Base-by-base conservation (phyloP, 176 grass and related monocot genomes). In the Puya raimondii region DNA sequence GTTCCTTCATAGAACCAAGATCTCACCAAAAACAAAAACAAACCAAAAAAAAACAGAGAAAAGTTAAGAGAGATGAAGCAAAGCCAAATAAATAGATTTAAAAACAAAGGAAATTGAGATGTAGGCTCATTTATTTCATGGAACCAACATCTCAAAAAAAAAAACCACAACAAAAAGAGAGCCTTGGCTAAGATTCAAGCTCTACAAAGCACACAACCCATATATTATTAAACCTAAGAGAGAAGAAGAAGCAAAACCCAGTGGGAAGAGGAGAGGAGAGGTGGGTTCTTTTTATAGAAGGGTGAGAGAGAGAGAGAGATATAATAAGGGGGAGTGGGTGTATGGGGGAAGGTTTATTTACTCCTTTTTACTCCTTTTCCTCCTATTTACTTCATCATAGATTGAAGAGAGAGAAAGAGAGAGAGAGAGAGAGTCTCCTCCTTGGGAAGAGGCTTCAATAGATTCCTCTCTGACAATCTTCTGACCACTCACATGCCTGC, bases 261-360 rank as follows among this genome's bases (percentile, higher is more conserved):
- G 23, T 5, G 17, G 48, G 53, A 49, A 18, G 69, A 42, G 2
- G 10, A 3, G 8, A 1, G 9, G 25, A 12, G 78, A 64, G 1
- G 53, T 58, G 75, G 74, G 49, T 11, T 59, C 21, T 18, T 71
- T 84, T 81, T 88, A 88, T 81, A 88, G 77, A 66, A 33, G 74
- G 20, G 26, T 4, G 0, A 9, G 42, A 61, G 56, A 20, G 21
- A 61, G 14, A 9, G 11, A 18, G 56, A 16, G 56, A 59, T 10
- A 59, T 59, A 11, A 20, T 12, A 11, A 11, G 58, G 58, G 3
- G 12, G 58, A 23, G 18, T 9, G 58, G 18, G 20, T 2, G 23
- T 17, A 63, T 10, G 20, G 58, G 65, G 8, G 14, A 61, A 61
- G 56, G 5, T 83, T 79, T 47, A 21, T 68, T 48, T 11, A 42